Conservation (phyloP, 2,329 filamentous ascomycete genomes). For the Fusarium duplospermum region DNA sequence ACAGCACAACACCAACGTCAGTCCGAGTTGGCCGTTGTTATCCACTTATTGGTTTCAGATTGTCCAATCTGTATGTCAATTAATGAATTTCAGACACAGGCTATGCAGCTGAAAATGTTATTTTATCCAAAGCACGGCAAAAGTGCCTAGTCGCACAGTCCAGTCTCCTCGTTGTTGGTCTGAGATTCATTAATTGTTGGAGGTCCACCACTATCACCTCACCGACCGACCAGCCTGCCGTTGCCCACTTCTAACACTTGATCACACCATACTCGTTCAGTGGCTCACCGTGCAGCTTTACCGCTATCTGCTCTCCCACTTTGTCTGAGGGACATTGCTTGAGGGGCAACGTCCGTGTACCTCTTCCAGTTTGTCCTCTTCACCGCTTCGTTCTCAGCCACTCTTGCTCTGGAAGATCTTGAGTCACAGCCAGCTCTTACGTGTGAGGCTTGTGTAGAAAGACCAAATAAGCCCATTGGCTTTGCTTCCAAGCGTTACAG, state of each 20-base stretch:
- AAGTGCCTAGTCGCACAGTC: not conserved
- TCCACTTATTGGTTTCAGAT: not conserved
- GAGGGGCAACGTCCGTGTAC: not conserved
- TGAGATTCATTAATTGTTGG: not conserved
- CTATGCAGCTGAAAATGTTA: not conserved
- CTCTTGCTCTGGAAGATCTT: not conserved
- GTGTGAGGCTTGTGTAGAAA: not conserved
- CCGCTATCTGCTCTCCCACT: not conserved
- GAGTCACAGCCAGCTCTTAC: not conserved
- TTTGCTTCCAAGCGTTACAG: not conserved
- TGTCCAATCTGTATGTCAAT: not conserved
- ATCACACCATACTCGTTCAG: not conserved
- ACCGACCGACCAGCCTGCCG: not conserved
- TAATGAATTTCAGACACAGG: not conserved
- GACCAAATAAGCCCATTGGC: not conserved
- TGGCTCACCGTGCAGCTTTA: not conserved
- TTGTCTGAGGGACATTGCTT: not conserved
- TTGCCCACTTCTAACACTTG: not conserved
- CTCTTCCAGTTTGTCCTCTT: not conserved
- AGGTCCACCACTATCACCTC: not conserved
- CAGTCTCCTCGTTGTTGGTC: not conserved
- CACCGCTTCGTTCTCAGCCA: not conserved
- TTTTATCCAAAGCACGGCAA: not conserved
- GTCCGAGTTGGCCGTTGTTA: not conserved
- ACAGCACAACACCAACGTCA: not conserved